Conservation (phyloP, 1,284 basidiomycete genomes). For the Apiotrichum akiyoshidainum region DNA sequence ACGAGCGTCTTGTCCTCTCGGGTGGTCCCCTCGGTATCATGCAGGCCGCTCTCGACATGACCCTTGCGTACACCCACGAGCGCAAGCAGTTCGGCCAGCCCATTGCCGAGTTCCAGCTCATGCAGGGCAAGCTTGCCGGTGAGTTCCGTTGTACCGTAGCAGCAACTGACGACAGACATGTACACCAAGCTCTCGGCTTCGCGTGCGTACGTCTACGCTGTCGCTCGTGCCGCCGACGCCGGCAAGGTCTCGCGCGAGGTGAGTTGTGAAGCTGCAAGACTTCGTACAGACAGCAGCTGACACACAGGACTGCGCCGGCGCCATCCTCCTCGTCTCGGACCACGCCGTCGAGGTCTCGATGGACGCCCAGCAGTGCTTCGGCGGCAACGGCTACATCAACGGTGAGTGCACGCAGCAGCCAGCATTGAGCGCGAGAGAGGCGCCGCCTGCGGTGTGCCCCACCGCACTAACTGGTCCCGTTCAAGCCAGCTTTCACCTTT, state of each 20-base stretch:
- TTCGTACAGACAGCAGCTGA: no score
- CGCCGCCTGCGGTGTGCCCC: no score
- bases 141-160: conserved; percentile 6
- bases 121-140: conserved; percentile 72
- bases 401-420: conserved; percentile 54
- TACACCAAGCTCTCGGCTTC: conserved; percentile 89
- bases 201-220: conserved; percentile 87
- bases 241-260: conserved; percentile 71
- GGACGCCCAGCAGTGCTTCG: conserved; percentile 86
- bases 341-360: conserved; percentile 83
- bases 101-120: conserved; percentile 88
- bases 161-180: conserved; percentile 65
- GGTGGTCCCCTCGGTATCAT: conserved; percentile 84
- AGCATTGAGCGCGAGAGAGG: conserved; percentile 9
- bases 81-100: conserved; percentile 84
- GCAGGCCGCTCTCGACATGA: conserved; percentile 89
- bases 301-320: conserved; percentile 76
- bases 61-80: conserved; percentile 84
- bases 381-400: conserved; percentile 90
- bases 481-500: no score
- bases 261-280: no score
- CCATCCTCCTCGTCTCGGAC: conserved; percentile 86
- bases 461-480: no score
- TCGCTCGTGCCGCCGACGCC: conserved; percentile 79
- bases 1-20: conserved; percentile 85